These are phyloP conservation scores for Solanum sitiens DNA, from an alignment of 257 asterid species.

Conservation along the genomic window DNA sequence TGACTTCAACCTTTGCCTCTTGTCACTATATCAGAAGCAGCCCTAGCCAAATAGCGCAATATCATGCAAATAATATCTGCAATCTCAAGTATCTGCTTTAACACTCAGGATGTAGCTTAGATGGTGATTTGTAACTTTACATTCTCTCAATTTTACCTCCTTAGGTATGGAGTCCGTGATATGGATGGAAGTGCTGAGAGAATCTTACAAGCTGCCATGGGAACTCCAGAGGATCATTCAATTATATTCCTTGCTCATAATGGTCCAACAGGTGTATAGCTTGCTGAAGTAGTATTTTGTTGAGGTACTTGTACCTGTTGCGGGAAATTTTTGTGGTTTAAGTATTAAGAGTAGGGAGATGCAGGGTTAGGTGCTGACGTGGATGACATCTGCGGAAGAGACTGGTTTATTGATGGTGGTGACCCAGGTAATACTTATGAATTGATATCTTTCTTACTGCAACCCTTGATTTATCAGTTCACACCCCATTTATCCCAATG, in stretches of 20 bases:
- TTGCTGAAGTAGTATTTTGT: neutral
- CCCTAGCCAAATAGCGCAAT: neutral
- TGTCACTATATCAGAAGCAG: neutral
- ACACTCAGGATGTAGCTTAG: neutral
- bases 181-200: conserved; percentile 64
- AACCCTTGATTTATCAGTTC: neutral
- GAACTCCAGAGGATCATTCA: conserved; percentile 65
- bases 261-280: conserved; percentile 70
- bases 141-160: conserved; percentile 2
- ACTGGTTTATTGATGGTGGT: conserved; percentile 69
- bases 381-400: conserved; percentile 85
- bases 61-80: neutral
- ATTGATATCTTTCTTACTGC: neutral
- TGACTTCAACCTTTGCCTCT: neutral
- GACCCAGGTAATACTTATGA: conserved; percentile 61
- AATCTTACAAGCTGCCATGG: conserved; percentile 53
- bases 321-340: neutral
- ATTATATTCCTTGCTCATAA: conserved; percentile 85
- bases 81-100: neutral
- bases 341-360: neutral
- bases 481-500: neutral
- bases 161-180: conserved; percentile 59
- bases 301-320: neutral
- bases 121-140: neutral
- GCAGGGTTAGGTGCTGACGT: conserved; percentile 67